Base-by-base conservation (phyloP, 1,284 basidiomycete genomes). In the Sanguinoderma infundibulare region DNA sequence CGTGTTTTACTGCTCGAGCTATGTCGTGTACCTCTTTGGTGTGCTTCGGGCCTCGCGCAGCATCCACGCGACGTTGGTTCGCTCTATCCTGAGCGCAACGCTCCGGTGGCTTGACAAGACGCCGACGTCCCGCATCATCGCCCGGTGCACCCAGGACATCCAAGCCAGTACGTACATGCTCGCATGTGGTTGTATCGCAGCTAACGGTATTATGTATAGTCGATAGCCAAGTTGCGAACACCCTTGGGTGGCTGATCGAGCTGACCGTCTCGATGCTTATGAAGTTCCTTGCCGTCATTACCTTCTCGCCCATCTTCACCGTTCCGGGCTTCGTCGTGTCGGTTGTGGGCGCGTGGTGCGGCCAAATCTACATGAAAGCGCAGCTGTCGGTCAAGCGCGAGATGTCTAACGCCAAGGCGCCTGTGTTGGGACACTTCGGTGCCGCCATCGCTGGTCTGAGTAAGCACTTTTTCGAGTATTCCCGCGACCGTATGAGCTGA, bases 321-420 rank as follows among this genome's bases (percentile, higher is more conserved):
- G 47, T 80, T 22, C 81, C 81, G 5, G 78, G 77, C 8, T 53
- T 77, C 14, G 20, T 73, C 57, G 75, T 87, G 20, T 77, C 79
- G 4, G 67, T 75, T 1, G n/a, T 84, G 4, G 86, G 84, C 26
- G 80, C 72, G 8, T 75, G 78, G 72, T 74, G 80, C 36, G 84
- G 78, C 20, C 76, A 76, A 55, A 71, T 87, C 39, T 87, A 87
- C 66, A 90, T 93, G 69, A 84, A 85, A 66, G 86, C 87, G 15
- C 91, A 93, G 71, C 77, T 93, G 24, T 85, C 87, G 15, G 87
- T 92, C 49, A 94, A 93, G 69, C 81, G 87, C 15, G 86, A 90
- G 69, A 87, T 87, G 87, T 85, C 83, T 39, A 90, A 89, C 72
- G 83, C 87, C 8, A 83, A 81, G 61, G 79, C 85, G 5, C 90